These are phyloP conservation scores for Phellopilus nigrolimitatus DNA, from an alignment of 1,284 basidiomycete species.

Conservation along the genomic window DNA sequence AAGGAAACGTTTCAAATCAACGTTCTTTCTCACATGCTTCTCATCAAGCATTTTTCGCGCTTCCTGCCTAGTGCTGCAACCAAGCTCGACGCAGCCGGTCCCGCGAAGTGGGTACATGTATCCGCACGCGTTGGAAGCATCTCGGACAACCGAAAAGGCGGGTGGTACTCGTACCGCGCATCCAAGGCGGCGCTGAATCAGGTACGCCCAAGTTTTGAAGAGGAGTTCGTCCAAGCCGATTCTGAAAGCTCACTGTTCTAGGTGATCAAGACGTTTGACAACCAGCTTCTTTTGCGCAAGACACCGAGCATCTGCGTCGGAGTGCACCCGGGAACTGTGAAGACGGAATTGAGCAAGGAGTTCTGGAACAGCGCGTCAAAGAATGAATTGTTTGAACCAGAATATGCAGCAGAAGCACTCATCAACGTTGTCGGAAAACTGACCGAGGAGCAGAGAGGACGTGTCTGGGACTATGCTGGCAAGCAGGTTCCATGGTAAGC, in stretches of 20 bases:
- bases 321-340: slow-evolving; percentile 58
- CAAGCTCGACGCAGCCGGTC: slow-evolving; percentile 18
- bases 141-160: slow-evolving; percentile 56
- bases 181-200: slow-evolving; percentile 77
- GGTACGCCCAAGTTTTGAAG: too few species aligned
- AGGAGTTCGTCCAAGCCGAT: too few species aligned
- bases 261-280: slow-evolving; percentile 63
- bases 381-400: slow-evolving; percentile 53
- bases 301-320: slow-evolving; percentile 52
- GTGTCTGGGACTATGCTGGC: slow-evolving; percentile 68
- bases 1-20: slow-evolving; percentile 51
- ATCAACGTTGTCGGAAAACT: slow-evolving; percentile 49
- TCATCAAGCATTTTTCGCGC: slow-evolving; percentile 57
- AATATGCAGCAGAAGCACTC: slow-evolving; percentile 55
- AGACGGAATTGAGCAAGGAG: slow-evolving; percentile 52
- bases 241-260: too few species aligned
- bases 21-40: slow-evolving; percentile 54
- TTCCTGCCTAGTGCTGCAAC: slow-evolving; percentile 41
- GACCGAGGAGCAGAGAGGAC: slow-evolving; percentile 49
- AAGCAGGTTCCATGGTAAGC: slow-evolving; percentile 40
- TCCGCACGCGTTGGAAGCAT: slow-evolving; percentile 62
- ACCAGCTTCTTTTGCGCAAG: slow-evolving; percentile 53
- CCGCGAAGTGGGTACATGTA: slow-evolving; percentile 56
- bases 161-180: slow-evolving; percentile 72
- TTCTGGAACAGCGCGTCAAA: slow-evolving; percentile 38